Evolutionary conservation across 2,329 filamentous ascomycete genomes (phyloP).

Genomic region (Calonectria naviculata): DNA sequence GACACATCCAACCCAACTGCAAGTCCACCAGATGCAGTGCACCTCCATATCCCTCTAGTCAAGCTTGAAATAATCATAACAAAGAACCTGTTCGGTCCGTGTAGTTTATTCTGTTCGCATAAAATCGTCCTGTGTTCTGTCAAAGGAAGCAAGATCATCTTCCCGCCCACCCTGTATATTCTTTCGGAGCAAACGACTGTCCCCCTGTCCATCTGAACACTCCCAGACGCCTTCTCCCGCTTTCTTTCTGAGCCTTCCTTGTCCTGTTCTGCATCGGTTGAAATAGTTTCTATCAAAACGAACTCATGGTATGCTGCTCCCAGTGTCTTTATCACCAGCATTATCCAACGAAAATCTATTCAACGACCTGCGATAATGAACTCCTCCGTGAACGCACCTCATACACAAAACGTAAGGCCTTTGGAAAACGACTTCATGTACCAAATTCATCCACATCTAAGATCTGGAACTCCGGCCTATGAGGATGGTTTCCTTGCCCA

Average conservation of each 20-base stretch:
- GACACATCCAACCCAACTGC: slow-evolving; percentile 22
- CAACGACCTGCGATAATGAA: slow-evolving; percentile 27
- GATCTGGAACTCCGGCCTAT: slow-evolving; percentile 32
- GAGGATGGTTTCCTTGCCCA: slow-evolving; percentile 32
- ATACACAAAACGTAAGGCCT: slow-evolving; percentile 21
- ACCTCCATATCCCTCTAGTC: slow-evolving; percentile 32
- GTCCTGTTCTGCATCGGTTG: neutral
- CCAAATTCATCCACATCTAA: slow-evolving; percentile 21
- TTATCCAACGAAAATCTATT: slow-evolving; percentile 45
- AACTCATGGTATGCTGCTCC: slow-evolving; percentile 48
- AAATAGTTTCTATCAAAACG: slow-evolving; percentile 8
- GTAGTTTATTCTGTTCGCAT: slow-evolving; percentile 26
- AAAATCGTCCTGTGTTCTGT: slow-evolving; percentile 35
- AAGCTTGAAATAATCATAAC: slow-evolving; percentile 39
- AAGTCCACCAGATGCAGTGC: slow-evolving; percentile 24
- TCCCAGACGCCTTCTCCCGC: slow-evolving; percentile 10
- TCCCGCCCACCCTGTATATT: slow-evolving; percentile 23
- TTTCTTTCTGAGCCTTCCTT: neutral
- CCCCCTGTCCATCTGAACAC: slow-evolving; percentile 6
- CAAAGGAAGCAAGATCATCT: slow-evolving; percentile 26
- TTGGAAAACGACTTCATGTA: slow-evolving; percentile 17
- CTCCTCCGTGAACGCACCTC: slow-evolving; percentile 20
- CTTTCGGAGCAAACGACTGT: slow-evolving; percentile 9
- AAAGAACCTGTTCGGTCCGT: slow-evolving; percentile 30
- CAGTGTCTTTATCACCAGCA: slow-evolving; percentile 58